Evolutionary conservation across 2,329 filamentous ascomycete species (phyloP), one percentile per base, ranked within the genome.

Genomic region (Ophiognomonia clavigignenti-juglandacearum): DNA sequence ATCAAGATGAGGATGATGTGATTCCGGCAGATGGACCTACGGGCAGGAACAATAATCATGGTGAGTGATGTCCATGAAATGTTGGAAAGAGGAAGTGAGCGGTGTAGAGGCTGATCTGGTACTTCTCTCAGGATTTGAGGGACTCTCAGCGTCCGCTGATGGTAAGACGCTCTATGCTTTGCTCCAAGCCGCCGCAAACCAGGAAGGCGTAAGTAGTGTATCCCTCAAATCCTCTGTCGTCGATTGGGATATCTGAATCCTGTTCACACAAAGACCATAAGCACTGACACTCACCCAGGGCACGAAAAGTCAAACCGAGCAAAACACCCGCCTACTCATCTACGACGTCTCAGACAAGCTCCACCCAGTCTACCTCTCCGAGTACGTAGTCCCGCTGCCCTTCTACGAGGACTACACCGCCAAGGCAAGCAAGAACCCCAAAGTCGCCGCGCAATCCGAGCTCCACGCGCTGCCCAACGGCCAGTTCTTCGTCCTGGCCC

Each of bases 41-140:
- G 2, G 85, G 85, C 11, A 76, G 85, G 18, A 70, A 74, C 45
- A 88, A 89, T 62, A 89, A 89, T 62, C 83, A 87, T 60, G 45
- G 45, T 48, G 16, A 34, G 39, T 32, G 20, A 11, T 6, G 8
- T 13, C 10, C 7, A 8, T 4, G 2, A n/a, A 16, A 11, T n/a
- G n/a, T n/a, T n/a, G n/a, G n/a, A n/a, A n/a, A n/a, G n/a, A n/a
- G n/a, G n/a, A n/a, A n/a, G n/a, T n/a, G n/a, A n/a, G n/a, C n/a
- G n/a, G n/a, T n/a, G n/a, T n/a, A n/a, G n/a, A n/a, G n/a, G n/a
- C n/a, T n/a, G n/a, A n/a, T n/a, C 24, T 6, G 2, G 19, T 2
- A 26, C 10, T 13, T 40, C 8, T 7, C 31, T 6, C n/a, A 48
- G 45, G 85, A n/a, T 78, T 88, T 40, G 85, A 89, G 63, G 84